A percentile compares a stretch with the other conserved stretches of the same genome.
phyloP scores from a whole-genome alignment of 768 basidiomycete genomes.

The Pleurotus tuber-regium region DNA sequence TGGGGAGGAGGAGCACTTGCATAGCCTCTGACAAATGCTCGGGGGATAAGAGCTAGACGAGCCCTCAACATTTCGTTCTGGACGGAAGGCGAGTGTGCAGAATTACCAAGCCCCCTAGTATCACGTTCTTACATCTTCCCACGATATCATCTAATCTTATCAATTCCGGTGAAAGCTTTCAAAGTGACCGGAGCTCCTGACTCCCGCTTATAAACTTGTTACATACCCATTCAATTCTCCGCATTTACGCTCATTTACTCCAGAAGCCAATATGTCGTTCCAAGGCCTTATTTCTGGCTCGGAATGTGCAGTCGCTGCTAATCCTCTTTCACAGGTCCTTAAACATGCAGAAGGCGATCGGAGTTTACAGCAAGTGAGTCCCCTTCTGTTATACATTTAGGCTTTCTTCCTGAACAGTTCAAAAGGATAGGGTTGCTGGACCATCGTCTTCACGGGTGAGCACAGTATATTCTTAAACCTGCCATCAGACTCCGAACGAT shows the following conservation, averaged over 20 bases:
- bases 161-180: neutral
- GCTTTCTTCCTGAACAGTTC: conserved; percentile 10
- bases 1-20: conserved; percentile 62
- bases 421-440: conserved; percentile 73
- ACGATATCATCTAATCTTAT: neutral
- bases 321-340: conserved; percentile 85
- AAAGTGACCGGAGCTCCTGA: neutral
- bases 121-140: neutral
- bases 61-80: conserved; percentile 7
- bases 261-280: conserved; percentile 56
- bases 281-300: conserved; percentile 83
- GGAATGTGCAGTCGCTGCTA: conserved; percentile 82
- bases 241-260: conserved; percentile 1
- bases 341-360: conserved; percentile 90
- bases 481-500: conserved; percentile 4
- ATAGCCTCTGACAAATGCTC: conserved; percentile 42
- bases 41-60: conserved; percentile 5
- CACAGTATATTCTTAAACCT: conserved; percentile 1
- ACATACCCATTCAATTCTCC: neutral
- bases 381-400: neutral
- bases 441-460: conserved; percentile 70
- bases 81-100: neutral
- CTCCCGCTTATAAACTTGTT: conserved; percentile 8
- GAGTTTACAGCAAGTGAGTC: conserved; percentile 68
- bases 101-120: neutral